These are phyloP conservation scores for Sporodiniella umbellata DNA, from an alignment of 371 early-diverging fungal genomes.

Conservation along the genomic window DNA sequence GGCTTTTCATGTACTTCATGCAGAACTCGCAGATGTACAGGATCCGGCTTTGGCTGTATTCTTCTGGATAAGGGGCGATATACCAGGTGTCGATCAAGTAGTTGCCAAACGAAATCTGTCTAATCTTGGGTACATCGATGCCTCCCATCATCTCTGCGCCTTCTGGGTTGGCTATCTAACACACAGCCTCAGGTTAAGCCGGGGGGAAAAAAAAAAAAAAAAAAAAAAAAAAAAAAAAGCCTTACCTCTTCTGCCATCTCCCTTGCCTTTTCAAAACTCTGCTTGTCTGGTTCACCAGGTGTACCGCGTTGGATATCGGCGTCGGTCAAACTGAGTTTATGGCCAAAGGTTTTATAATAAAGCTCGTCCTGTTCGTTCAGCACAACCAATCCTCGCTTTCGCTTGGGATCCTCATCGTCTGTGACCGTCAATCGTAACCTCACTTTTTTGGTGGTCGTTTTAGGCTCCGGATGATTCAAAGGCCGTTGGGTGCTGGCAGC, in stretches of 20 bases:
- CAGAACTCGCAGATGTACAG: conserved; percentile 98
- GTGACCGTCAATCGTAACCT: conserved; percentile 17
- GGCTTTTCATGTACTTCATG: conserved; percentile 89
- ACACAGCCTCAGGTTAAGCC: too few relatives aligned
- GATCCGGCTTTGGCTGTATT: conserved; percentile 68
- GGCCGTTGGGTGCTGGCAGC: too few relatives aligned
- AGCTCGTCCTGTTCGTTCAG: conserved; percentile 15
- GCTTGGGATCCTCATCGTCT: background rate
- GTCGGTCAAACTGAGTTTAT: conserved; percentile 52
- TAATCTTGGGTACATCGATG: conserved; percentile 20
- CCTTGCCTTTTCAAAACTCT: conserved; percentile 43
- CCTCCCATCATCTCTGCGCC: too few relatives aligned
- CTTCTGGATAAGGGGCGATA: conserved; percentile 97
- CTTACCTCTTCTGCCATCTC: conserved; percentile 39
- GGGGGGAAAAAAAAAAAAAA: background rate
- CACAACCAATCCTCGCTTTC: conserved; percentile 3
- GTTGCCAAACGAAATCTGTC: conserved; percentile 56
- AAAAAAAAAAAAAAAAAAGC: too few relatives aligned
- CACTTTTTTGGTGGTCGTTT: background rate
- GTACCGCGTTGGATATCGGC: conserved; percentile 50
- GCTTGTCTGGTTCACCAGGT: conserved; percentile 49
- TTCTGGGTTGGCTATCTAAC: background rate
- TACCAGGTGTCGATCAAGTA: conserved; percentile 96
- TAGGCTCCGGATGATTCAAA: background rate
- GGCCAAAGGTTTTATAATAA: conserved; percentile 48